Conservation (phyloP, 2,329 filamentous ascomycete species). For the Ascochyta pisi region DNA sequence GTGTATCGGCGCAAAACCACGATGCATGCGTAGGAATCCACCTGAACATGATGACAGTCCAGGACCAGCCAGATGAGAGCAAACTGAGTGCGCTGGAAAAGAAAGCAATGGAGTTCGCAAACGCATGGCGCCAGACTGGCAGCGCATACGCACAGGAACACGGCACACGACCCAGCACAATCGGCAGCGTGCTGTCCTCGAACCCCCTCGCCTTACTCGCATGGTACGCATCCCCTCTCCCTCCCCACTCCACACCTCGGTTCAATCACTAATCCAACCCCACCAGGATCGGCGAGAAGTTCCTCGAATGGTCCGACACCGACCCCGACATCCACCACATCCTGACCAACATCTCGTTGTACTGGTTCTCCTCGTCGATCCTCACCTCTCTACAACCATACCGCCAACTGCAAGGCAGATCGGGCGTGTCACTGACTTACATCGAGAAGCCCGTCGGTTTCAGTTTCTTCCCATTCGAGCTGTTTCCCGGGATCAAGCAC, state of each 20-base stretch:
- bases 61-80: constrained; percentile 22
- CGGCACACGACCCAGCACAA: constrained; percentile 62
- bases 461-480: constrained; percentile 54
- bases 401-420: constrained; percentile 28
- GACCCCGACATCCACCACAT: constrained; percentile 52
- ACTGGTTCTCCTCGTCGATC: constrained; percentile 61
- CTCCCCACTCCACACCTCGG: not conserved
- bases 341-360: constrained; percentile 61
- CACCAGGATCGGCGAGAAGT: constrained; percentile 62
- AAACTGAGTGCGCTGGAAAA: constrained; percentile 29
- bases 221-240: constrained; percentile 49
- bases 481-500: constrained; percentile 48
- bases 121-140: constrained; percentile 52
- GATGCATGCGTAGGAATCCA: constrained; percentile 57
- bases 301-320: constrained; percentile 61
- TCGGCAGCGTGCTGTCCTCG: constrained; percentile 62
- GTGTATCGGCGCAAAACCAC: constrained; percentile 50
- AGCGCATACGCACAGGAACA: constrained; percentile 62
- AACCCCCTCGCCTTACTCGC: constrained; percentile 65
- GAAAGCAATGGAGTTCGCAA: constrained; percentile 16
- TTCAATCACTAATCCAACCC: constrained; percentile 2
- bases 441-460: constrained; percentile 53
- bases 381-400: constrained; percentile 61
- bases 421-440: not conserved
- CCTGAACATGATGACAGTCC: constrained; percentile 33